Base-by-base conservation (phyloP, 768 basidiomycete genomes). In the Kockovaella imperatae region DNA sequence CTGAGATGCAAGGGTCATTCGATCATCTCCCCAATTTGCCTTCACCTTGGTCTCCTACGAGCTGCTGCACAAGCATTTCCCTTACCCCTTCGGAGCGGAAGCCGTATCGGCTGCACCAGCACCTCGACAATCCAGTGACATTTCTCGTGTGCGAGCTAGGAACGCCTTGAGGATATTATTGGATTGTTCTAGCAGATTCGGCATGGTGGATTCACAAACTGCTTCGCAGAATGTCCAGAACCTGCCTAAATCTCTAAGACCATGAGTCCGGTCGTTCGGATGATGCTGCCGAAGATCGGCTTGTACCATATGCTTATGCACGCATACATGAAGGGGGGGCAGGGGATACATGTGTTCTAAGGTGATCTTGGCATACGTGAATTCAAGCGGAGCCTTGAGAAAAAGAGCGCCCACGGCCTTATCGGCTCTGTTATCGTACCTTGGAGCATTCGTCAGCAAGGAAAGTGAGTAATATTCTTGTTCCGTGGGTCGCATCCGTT, bases 121-220 rank as follows among this genome's bases (percentile, higher is more conserved):
- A 6, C 23, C 40, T 6, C 20, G 40, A 42, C 40, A 42, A 28
- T 25, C 7, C 18, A 25, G 23, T 11, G 93, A 96, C 50, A 77
- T 97, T 74, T 80, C 88, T 25, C 81, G 83, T 67, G 79, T 93
- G 35, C 80, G 95, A 46, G 93, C 95, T 17, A 78, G 93, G 49
- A 96, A 96, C 75, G 93, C 90, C 13, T 79, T 99, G 62, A 89
- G 90, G 23, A 71, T 71, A 34, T 35, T 71, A 28, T 53, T 71
- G 35, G 69, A 71, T 44, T 67, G 67, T 44, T 60, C 57, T 15
- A 62, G 59, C 17, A 47, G 59, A 21, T 69, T 69, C 48, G 68
- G 68, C 31, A 63, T 63, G 61, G 61, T 63, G 21, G 50, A 53
- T 42, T 34, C 36, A n/a, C 43, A 52, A 13, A 35, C 56, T 6